These are phyloP conservation scores for Tylopilus sp. DNA, from an alignment of 768 basidiomycete genomes.

Conservation along the genomic window DNA sequence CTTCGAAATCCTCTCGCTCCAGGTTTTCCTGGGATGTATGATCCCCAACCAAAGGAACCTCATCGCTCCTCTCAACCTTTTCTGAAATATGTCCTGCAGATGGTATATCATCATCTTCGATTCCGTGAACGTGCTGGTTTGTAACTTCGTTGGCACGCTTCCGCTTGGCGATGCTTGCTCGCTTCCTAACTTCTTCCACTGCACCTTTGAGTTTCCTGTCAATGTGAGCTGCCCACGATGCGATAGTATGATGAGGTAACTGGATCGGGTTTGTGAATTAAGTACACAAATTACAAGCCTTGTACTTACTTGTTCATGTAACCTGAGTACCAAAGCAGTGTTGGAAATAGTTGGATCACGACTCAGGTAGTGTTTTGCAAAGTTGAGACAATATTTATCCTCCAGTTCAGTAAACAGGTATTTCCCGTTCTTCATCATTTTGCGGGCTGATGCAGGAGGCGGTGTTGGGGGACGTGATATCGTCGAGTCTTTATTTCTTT, in stretches of 20 bases:
- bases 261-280: constrained; percentile 23
- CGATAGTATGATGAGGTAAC: constrained; percentile 57
- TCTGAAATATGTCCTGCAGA: background rate
- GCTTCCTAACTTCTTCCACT: constrained; percentile 48
- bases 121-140: background rate
- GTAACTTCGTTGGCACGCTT: constrained; percentile 29
- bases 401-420: constrained; percentile 53
- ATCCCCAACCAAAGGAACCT: background rate
- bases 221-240: constrained; percentile 51
- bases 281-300: background rate
- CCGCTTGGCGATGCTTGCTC: constrained; percentile 47
- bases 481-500: constrained; percentile 1
- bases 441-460: constrained; percentile 37
- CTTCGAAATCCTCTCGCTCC: constrained; percentile 44
- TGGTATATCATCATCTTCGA: background rate
- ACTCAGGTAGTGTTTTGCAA: constrained; percentile 44
- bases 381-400: constrained; percentile 42
- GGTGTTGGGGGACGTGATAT: constrained; percentile 42
- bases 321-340: constrained; percentile 34
- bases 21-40: constrained; percentile 8
- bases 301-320: constrained; percentile 45
- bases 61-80: background rate
- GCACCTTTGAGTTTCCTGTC: constrained; percentile 30
- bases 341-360: constrained; percentile 46
- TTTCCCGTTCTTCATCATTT: constrained; percentile 24